Evolutionary conservation across 1,284 basidiomycete genomes (phyloP), one percentile per base, ranked within the genome.

Genomic region (Cutaneotrichosporon dermatis): DNA sequence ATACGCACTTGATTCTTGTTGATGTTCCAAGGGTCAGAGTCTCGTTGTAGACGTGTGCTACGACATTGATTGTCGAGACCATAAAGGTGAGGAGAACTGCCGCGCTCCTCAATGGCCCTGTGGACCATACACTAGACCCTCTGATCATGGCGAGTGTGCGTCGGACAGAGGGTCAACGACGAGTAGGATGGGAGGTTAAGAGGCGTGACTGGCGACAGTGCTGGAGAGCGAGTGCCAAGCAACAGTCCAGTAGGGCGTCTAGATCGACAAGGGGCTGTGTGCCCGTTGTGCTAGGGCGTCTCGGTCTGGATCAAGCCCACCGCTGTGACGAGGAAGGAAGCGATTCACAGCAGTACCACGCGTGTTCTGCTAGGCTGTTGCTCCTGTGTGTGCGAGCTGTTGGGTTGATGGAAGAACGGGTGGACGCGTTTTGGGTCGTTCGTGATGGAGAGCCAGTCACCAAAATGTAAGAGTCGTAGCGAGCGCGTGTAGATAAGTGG

Each of bases 1-100:
- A n/a, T 11, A 66, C 72, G 52, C 51, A 77, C 76, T 66, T 89
- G 80, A 77, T 92, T 92, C 70, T 84, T 79, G 78, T 95, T 94
- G 74, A 94, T 80, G 74, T 95, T 94, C 80, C 86, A 93, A 64
- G 86, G 82, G 54, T 82, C 80, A 92, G 84, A 59, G 88, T 85
- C n/a, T 85, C 83, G 54, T 85, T 83, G 74, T 89, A 94, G 49
- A 64, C 58, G 57, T 64, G 59, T n/a, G 64, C 67, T 1, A 44
- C 37, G 34, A 59, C 64, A 40, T 56, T 53, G 12, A 62, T 8
- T 6, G 61, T 66, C 48, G 46, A 36, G 8, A 65, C 45, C n/a
- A 43, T 34, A n/a, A 58, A 13, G 4, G 16, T 39, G 25, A 58
- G 45, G 25, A 59, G 49, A n/a, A 51, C 43, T 13, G 55, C 15